Base-by-base conservation (phyloP, 2,329 filamentous ascomycete genomes). In the Exserohilum turcica region DNA sequence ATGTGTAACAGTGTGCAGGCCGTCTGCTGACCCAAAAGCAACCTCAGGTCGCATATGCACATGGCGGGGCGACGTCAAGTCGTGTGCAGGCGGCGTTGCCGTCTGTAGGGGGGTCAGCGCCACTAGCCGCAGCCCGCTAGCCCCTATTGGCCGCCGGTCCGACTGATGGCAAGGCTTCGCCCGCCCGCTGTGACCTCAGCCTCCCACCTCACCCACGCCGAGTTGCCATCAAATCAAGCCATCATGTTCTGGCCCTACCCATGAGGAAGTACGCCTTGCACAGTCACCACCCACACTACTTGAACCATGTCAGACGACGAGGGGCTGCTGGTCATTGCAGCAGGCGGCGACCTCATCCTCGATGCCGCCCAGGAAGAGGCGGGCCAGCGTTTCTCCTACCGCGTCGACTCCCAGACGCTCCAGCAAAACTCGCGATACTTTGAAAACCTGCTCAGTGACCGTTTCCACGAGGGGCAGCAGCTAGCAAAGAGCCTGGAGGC, bases 341-440 rank as follows among this genome's bases (percentile, higher is more conserved):
- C 78, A 3, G 74, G 77, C 13, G 89, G 89, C 31, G 86, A 91
- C 64, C 72, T 91, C 16, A 70, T 91, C 28, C 80, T 92, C 12
- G 80, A 86, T 56, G 81, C 91, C 31, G 81, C 81, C 6, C 89
- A 91, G 65, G 82, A 86, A 56, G 86, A 83, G 31, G 84, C 80
- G 2, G 75, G 73, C 37, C 74, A 80, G 54, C 79, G 80, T 38
- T 76, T 86, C 67, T 76, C 79, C 10, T 91, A 87, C 65, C 81
- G 88, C 21, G 87, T 89, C 37, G 79, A 81, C 44, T 75, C 86
- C 1, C 76, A 76, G 10, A 76, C 76, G 0, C 77, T 92, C 29
- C 83, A 80, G 71, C 78, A 78, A 56, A 79, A 84, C 56, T 91
- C 88, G 5, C 83, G 82, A 51, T 92, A 91, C 72, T 92, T 92